Conservation (phyloP, 352 stramenopile genomes). For the Aphanomyces astaci region DNA sequence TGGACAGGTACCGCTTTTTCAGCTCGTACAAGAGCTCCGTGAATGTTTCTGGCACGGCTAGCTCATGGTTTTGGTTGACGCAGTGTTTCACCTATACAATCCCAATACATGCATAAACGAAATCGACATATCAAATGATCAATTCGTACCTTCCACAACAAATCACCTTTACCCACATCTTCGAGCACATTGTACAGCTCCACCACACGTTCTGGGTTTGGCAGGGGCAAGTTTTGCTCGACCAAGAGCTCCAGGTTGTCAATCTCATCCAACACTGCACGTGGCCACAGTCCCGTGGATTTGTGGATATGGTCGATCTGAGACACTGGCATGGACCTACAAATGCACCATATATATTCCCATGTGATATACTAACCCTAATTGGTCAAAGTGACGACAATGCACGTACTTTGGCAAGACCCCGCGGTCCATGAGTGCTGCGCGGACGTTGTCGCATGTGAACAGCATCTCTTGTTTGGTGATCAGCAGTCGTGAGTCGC, state of each 20-base stretch:
- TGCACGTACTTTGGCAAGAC: slow-evolving; percentile 51
- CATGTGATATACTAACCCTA: too few species aligned
- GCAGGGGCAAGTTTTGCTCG: slow-evolving; percentile 35
- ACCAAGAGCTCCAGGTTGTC: slow-evolving; percentile 41
- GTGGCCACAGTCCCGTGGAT: slow-evolving; percentile 24
- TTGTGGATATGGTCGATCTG: not conserved
- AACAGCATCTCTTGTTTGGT: slow-evolving; percentile 60
- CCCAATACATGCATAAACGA: not conserved
- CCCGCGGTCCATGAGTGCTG: slow-evolving; percentile 53
- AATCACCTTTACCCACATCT: slow-evolving; percentile 53
- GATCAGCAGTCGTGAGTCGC: slow-evolving; percentile 49
- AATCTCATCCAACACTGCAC: slow-evolving; percentile 50
- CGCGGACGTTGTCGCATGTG: slow-evolving; percentile 44
- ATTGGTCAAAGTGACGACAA: too few species aligned
- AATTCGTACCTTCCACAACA: slow-evolving; percentile 48
- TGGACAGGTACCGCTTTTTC: slow-evolving; percentile 44
- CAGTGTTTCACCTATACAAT: slow-evolving; percentile 39
- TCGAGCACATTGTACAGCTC: slow-evolving; percentile 59
- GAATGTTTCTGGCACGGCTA: slow-evolving; percentile 43
- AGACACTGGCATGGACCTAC: not conserved
- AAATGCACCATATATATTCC: not conserved
- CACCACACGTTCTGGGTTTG: slow-evolving; percentile 57
- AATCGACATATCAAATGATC: not conserved
- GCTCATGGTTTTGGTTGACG: slow-evolving; percentile 49
- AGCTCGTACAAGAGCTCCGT: slow-evolving; percentile 42